Conservation (phyloP, 1,284 basidiomycete genomes). For the Ustilago nuda region DNA sequence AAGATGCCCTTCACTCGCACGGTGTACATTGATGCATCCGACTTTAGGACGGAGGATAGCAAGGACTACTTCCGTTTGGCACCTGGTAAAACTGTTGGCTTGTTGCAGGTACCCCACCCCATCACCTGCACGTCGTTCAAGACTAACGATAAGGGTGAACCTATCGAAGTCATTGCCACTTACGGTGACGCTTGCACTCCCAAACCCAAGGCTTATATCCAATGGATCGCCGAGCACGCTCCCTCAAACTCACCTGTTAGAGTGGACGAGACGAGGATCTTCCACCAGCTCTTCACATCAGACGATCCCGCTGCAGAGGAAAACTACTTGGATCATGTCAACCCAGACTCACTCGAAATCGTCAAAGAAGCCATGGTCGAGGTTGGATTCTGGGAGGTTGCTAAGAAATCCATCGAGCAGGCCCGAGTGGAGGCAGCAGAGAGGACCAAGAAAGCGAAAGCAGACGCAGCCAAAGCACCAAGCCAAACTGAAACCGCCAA, state of each 20-base stretch:
- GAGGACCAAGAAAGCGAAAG: slow-evolving; percentile 71
- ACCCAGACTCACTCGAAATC: slow-evolving; percentile 82
- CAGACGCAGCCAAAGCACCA: slow-evolving; percentile 69
- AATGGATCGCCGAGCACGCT: slow-evolving; percentile 93
- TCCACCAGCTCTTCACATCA: slow-evolving; percentile 92
- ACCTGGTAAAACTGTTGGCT: slow-evolving; percentile 94
- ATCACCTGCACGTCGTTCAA: slow-evolving; percentile 93
- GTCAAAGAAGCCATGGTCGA: slow-evolving; percentile 86
- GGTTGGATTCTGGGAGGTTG: slow-evolving; percentile 87
- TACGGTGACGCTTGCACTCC: slow-evolving; percentile 73
- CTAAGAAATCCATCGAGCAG: slow-evolving; percentile 77
- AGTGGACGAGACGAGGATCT: slow-evolving; percentile 90
- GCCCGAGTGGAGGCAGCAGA: slow-evolving; percentile 77
- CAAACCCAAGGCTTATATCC: slow-evolving; percentile 95
- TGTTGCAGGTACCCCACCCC: slow-evolving; percentile 94
- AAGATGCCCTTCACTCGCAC: slow-evolving; percentile 87
- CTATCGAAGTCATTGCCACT: slow-evolving; percentile 82
- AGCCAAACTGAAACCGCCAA: slow-evolving; percentile 25
- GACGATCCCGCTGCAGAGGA: slow-evolving; percentile 83
- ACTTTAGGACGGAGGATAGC: slow-evolving; percentile 91
- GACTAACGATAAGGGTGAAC: slow-evolving; percentile 75
- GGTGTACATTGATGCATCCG: slow-evolving; percentile 92
- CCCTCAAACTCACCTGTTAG: slow-evolving; percentile 82
- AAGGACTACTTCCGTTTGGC: slow-evolving; percentile 97
- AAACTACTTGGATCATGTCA: slow-evolving; percentile 82